Evolutionary conservation across 495 filamentous ascomycete genomes (phyloP), one percentile per base, ranked within the genome.

Genomic region (Friedmanniomyces simplex): DNA sequence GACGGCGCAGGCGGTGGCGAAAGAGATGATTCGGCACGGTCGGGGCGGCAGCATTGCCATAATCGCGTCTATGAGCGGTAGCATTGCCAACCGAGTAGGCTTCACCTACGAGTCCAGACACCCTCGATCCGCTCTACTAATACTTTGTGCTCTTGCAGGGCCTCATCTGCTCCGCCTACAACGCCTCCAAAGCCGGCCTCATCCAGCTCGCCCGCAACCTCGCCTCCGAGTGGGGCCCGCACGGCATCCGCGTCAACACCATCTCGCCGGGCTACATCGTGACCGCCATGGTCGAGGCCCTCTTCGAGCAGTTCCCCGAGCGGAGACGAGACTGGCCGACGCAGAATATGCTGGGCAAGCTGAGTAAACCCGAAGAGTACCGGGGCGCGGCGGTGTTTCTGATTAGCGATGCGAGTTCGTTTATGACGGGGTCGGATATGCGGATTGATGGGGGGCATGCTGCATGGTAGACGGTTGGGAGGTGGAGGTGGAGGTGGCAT

Each of bases 261-360:
- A 84, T 96, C 64, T 95, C 88, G 14, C 91, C 91, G 0, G 91
- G 91, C 32, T 97, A 97, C 68, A 96, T 96, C 62, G 82, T 93
- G 52, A 95, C 90, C n/a, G 78, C 80, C 32, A 94, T 95, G 89
- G 88, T 91, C 12, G 82, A 86, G 66, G 78, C 82, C 46, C 76
- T 95, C 30, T 91, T 95, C 62, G 73, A 83, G 42, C 67, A 83
- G 51, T 87, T 76, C 63, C 88, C 89, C 7, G 88, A 95, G 71
- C 78, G 88, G 36, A 74, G 75, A 55, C 77, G 79, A 25, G 82
- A 85, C 50, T 96, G 91, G 91, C 82, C 87, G 45, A 83, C 79
- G 64, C 82, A 91, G 67, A 95, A 95, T 67, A 95, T 96, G 91
- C 77, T 96, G 41, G 82, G 83, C 48, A 79, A 84, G 53, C 74